Percentiles rank a stretch among this genome's conserved stretches.
Evolutionary conservation across 208 protist species (phyloP).

Genomic region (Acanthamoeba healyi): DNA sequence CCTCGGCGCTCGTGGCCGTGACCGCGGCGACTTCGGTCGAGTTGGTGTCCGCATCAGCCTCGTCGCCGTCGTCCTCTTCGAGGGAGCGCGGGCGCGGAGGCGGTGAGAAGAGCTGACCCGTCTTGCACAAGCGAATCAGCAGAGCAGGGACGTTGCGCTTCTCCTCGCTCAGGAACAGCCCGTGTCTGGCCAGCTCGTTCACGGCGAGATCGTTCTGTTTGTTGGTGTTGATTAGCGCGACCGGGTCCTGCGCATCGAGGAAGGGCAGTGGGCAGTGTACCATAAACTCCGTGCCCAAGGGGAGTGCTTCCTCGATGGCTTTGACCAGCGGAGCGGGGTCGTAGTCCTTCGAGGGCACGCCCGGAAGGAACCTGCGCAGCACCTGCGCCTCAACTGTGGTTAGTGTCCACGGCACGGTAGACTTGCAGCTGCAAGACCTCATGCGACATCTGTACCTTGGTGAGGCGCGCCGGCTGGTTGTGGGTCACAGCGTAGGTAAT

Average conservation of each 20-base stretch:
- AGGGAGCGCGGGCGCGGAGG: background rate
- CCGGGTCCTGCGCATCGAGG: too few species aligned
- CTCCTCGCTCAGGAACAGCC: conserved; percentile 31
- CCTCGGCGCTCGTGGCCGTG: too few species aligned
- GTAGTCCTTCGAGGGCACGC: background rate
- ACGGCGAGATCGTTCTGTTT: background rate
- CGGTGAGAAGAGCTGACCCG: conserved; percentile 44
- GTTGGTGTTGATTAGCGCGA: background rate
- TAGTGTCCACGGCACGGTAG: background rate
- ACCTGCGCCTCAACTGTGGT: background rate
- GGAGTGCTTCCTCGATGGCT: background rate
- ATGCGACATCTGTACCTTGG: background rate
- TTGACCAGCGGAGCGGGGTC: background rate
- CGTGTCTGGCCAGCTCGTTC: conserved; percentile 11
- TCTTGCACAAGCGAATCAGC: background rate
- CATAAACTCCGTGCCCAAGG: background rate
- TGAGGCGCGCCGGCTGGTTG: conserved; percentile 31
- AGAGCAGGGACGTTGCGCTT: background rate
- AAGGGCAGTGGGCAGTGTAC: too few species aligned
- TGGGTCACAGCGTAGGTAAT: conserved; percentile 6
- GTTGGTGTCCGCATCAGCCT: background rate
- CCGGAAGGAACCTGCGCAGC: background rate
- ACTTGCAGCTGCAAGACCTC: background rate
- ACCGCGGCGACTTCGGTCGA: background rate
- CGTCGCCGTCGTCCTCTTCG: background rate